Evolutionary conservation across 495 filamentous ascomycete genomes (phyloP).

Genomic region (Evansstolkia leycettana): DNA sequence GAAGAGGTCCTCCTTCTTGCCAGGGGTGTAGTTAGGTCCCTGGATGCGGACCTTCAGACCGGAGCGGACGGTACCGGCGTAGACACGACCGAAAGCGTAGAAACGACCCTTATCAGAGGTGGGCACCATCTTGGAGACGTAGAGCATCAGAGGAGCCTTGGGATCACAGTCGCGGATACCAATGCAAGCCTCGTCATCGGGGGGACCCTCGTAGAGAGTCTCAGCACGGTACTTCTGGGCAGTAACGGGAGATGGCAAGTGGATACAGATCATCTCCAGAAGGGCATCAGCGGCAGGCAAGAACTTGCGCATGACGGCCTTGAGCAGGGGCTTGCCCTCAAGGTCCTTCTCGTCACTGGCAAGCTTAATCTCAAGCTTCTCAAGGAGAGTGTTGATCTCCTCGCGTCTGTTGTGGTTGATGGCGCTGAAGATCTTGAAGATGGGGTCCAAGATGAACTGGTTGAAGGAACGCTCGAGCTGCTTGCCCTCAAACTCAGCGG

Average conservation of each 20-base stretch:
- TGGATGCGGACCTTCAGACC: slow-evolving; percentile 99
- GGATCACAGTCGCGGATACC: slow-evolving; percentile 96
- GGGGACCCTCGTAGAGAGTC: slow-evolving; percentile 96
- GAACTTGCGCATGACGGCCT: slow-evolving; percentile 97
- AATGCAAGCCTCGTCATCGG: slow-evolving; percentile 82
- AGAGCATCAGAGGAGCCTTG: slow-evolving; percentile 97
- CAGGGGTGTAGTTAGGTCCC: slow-evolving; percentile 95
- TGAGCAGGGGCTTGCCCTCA: slow-evolving; percentile 93
- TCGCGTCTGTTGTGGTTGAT: slow-evolving; percentile 99
- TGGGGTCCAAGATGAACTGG: slow-evolving; percentile 96
- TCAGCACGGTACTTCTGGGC: slow-evolving; percentile 97
- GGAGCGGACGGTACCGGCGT: slow-evolving; percentile 91
- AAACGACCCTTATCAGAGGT: slow-evolving; percentile 99
- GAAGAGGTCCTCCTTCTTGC: slow-evolving; percentile 98
- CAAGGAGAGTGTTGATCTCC: slow-evolving; percentile 66
- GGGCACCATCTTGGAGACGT: slow-evolving; percentile 99
- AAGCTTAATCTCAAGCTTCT: slow-evolving; percentile 91
- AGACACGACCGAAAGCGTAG: slow-evolving; percentile 99
- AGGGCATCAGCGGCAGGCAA: slow-evolving; percentile 95
- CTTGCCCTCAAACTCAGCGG: slow-evolving; percentile 67
- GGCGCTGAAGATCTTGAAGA: slow-evolving; percentile 93
- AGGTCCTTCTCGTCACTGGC: slow-evolving; percentile 75
- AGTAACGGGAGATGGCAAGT: slow-evolving; percentile 89
- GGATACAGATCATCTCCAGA: slow-evolving; percentile 99
- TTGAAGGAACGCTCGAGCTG: slow-evolving; percentile 95